A percentile compares a stretch with the other conserved stretches of the same genome.
phyloP scores from a whole-genome alignment of 2,329 filamentous ascomycete species.

The Botrytis squamosa region DNA sequence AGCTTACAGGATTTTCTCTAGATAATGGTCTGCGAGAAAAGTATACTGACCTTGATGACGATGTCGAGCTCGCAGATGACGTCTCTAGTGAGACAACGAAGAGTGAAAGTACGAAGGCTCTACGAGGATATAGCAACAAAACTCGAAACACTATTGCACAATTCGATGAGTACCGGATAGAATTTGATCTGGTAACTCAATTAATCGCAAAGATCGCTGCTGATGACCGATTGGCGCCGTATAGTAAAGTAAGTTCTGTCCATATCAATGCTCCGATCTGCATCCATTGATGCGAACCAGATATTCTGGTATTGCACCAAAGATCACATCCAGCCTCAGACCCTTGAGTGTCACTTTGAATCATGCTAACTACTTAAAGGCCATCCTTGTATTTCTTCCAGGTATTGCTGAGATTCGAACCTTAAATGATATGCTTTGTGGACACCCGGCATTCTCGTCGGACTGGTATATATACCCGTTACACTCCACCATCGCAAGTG shows the following conservation, averaged over 20 bases:
- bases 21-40: slow-evolving; percentile 49
- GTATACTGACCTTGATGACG: slow-evolving; percentile 63
- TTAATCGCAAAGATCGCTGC: slow-evolving; percentile 75
- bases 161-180: slow-evolving; percentile 88
- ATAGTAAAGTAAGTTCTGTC: slow-evolving; percentile 55
- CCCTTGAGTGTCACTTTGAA: neutral
- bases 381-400: slow-evolving; percentile 90
- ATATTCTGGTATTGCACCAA: neutral
- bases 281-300: neutral
- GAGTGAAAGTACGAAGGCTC: slow-evolving; percentile 59
- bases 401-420: slow-evolving; percentile 91
- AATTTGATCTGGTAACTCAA: slow-evolving; percentile 81
- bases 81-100: slow-evolving; percentile 46
- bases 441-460: slow-evolving; percentile 70
- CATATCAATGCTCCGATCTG: neutral
- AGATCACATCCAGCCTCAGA: neutral
- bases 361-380: slow-evolving; percentile 45
- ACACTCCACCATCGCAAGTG: slow-evolving; percentile 91
- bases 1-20: slow-evolving; percentile 72
- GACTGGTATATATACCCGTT: slow-evolving; percentile 86
- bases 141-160: slow-evolving; percentile 73
- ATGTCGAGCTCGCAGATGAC: slow-evolving; percentile 49
- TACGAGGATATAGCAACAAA: slow-evolving; percentile 71
- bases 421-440: slow-evolving; percentile 79
- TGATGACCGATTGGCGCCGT: slow-evolving; percentile 63